These are phyloP conservation scores for Stephania yunnanensis DNA, from an alignment of 164 flowering plant genomes.

Conservation along the genomic window DNA sequence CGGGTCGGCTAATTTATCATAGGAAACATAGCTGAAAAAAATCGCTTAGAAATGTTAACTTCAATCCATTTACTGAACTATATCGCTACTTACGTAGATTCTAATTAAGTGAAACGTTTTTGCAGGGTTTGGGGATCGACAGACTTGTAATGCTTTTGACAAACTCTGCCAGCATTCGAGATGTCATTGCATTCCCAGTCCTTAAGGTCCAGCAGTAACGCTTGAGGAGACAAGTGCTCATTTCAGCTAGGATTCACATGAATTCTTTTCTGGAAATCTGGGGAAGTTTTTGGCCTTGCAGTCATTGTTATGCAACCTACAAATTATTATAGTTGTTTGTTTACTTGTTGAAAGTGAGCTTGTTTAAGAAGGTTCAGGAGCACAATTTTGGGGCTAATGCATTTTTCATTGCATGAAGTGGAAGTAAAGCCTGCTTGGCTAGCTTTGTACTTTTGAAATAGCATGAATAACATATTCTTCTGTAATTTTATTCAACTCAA, in stretches of 20 bases:
- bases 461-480: neutral
- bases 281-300: neutral
- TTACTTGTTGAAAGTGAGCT: neutral
- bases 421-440: neutral
- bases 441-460: neutral
- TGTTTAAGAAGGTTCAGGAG: neutral
- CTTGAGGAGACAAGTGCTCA: neutral
- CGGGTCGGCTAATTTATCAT: too few species aligned
- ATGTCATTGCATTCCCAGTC: constrained; percentile 92
- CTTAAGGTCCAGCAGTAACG: constrained; percentile 63
- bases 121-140: constrained; percentile 92
- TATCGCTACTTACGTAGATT: neutral
- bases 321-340: neutral
- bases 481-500: too few species aligned
- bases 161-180: constrained; percentile 83
- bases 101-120: constrained; percentile 3
- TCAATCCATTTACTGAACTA: too few species aligned
- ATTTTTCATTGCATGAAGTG: neutral
- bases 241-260: neutral
- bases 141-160: constrained; percentile 95
- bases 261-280: neutral
- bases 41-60: too few species aligned
- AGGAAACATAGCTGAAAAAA: too few species aligned
- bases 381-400: neutral
- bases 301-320: neutral